Evolutionary conservation across 2,329 filamentous ascomycete genomes (phyloP), one percentile per base, ranked within the genome.

Genomic region (Catunica adiposa): DNA sequence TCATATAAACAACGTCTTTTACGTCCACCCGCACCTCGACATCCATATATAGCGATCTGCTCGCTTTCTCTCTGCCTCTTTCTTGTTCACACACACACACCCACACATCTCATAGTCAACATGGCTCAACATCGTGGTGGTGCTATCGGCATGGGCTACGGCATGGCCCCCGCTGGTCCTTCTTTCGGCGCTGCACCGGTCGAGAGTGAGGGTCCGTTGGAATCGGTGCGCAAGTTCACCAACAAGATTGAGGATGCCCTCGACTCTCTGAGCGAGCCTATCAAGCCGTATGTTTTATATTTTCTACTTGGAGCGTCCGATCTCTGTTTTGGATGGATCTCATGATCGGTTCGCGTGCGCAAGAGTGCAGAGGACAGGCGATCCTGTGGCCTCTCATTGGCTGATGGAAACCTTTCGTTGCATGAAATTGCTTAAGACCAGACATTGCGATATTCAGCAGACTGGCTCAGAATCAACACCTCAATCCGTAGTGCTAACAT

Each of bases 201-300:
- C 37, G 64, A 66, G 31, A 83, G 89, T 64, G 78, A 83, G 51
- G 87, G 80, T 68, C 82, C 84, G 57, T 79, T 98, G 63, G 92
- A 96, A 69, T 79, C 87, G 64, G 88, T 98, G 66, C 79, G 92
- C 61, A 81, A 89, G 69, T 89, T 97, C 71, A 98, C 92, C 53
- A 95, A 86, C 83, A 97, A 96, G 78, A 90, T 98, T 62, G 92
- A 98, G 73, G 92, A 98, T 68, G 72, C 86, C 67, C 71, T 98
- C 66, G 92, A 97, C 70, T 86, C 80, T 26, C 62, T 89, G 65
- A 84, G 88, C 65, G 90, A 95, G 66, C 92, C 92, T 51, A 72
- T 97, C 62, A 97, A 95, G 77, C 92, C 92, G 85, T 98, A 64
- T 79, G 68, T 86, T 81, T 58, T 34, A 5, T 34, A 11, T 59